Base-by-base conservation (phyloP, 257 asterid genomes). In the Solanum chiquidenum region DNA sequence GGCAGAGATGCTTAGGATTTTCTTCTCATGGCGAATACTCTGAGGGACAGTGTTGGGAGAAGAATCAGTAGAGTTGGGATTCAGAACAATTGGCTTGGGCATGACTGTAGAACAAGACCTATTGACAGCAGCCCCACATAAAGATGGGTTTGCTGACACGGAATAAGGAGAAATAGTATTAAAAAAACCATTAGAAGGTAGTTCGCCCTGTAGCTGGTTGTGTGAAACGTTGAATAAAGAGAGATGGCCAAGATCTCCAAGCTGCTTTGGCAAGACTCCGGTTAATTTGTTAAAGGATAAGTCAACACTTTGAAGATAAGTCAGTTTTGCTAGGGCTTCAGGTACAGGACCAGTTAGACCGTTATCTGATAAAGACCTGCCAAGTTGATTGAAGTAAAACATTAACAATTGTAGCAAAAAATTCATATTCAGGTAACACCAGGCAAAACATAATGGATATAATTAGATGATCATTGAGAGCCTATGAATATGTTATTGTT, bases 71-170 rank as follows among this genome's bases (percentile, higher is more conserved):
- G 98, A 93, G 91, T 93, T 94, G 46, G 99, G 99, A 88, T 95
- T 93, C 6, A 96, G 95, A 23, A 96, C 99, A n/a, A 96, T 93
- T 31, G 99, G 99, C 87, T 96, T 96, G 83, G 99, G 99, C 83
- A 95, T 95, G 87, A 94, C 94, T 0, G 94, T 89, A 6, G 91
- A 91, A 89, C 99, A 96, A 69, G 88, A 92, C 87, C 89, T 90
- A 29, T 96, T 94, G 88, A 93, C 94, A 58, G 92, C 91, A 5
- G 97, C 92, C 83, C 98, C 99, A 88, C 99, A 96, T 76, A 96
- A 94, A 27, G 93, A 93, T 4, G 99, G 98, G 86, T 95, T 96
- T 12, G 90, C 97, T 0, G 87, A 90, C 62, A 96, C 94, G 0
- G 99, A 93, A 83, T 94, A 92, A 34, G 97, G 94, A 86, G 94